phyloP scores from a whole-genome alignment of 345 rosid genomes.

The Camelina neglecta region DNA sequence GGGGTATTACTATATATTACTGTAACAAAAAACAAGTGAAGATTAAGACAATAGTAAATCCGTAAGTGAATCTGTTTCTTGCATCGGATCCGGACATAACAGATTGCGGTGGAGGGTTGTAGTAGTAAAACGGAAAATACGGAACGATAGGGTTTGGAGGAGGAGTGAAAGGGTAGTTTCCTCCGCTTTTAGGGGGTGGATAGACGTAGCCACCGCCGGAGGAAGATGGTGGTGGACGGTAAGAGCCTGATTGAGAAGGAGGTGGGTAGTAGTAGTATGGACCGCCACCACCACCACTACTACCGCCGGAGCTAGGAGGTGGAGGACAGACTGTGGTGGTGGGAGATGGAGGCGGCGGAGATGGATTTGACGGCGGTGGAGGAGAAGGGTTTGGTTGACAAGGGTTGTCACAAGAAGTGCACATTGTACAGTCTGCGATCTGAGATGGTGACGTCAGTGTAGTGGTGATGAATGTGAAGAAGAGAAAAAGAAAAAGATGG shows the following conservation, averaged over 20 bases:
- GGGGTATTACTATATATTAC: not conserved
- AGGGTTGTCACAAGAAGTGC: slow-evolving; percentile 79
- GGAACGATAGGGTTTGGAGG: slow-evolving; percentile 99
- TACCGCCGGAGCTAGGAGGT: slow-evolving; percentile 58
- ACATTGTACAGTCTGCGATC: slow-evolving; percentile 80
- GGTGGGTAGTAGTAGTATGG: slow-evolving; percentile 64
- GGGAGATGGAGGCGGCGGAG: slow-evolving; percentile 48
- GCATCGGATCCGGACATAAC: slow-evolving; percentile 40
- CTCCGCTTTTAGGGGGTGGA: slow-evolving; percentile 61
- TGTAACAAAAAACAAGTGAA: slow-evolving; percentile 24
- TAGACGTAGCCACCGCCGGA: slow-evolving; percentile 53
- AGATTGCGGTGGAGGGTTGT: slow-evolving; percentile 67
- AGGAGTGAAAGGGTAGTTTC: slow-evolving; percentile 68
- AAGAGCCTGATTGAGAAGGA: slow-evolving; percentile 61
- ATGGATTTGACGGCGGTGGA: slow-evolving; percentile 50
- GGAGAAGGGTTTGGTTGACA: slow-evolving; percentile 55
- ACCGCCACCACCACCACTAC: slow-evolving; percentile 55
- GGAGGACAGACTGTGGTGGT: slow-evolving; percentile 57
- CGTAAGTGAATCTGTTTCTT: slow-evolving; percentile 13
- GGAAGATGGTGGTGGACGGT: slow-evolving; percentile 65
- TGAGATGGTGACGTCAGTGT: slow-evolving; percentile 49
- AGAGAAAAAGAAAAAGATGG: slow-evolving; percentile 28
- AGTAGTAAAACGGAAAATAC: slow-evolving; percentile 84
- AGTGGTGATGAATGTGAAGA: slow-evolving; percentile 18
- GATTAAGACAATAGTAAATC: slow-evolving; percentile 8